A percentile compares a stretch with the other conserved stretches of the same genome.
These are phyloP conservation scores for Boletellus ananas DNA, from an alignment of 768 basidiomycete genomes.

Conservation along the genomic window DNA sequence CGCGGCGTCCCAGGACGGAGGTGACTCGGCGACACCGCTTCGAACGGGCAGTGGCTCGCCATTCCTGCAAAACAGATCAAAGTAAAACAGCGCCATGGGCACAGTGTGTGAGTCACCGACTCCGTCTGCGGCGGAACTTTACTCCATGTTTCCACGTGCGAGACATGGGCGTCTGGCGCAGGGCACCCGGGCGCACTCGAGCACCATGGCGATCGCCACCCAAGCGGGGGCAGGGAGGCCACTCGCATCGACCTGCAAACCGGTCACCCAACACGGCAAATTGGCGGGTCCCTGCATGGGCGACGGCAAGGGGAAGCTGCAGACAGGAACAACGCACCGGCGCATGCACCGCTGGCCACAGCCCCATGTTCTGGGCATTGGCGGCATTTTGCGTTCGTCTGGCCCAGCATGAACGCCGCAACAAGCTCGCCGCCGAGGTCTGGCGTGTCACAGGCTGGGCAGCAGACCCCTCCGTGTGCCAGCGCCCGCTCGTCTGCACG, in stretches of 20 bases:
- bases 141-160: conserved; percentile 2
- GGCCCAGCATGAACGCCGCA: neutral
- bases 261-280: no score
- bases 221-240: neutral
- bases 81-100: conserved; percentile 20
- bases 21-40: conserved; percentile 19
- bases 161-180: neutral
- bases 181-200: neutral
- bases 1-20: conserved; percentile 23
- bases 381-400: conserved; percentile 1
- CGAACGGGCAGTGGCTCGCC: conserved; percentile 17
- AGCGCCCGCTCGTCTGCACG: no score
- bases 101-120: conserved; percentile 2
- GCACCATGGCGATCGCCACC: neutral
- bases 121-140: conserved; percentile 23
- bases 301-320: neutral
- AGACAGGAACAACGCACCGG: neutral
- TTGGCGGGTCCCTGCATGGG: neutral
- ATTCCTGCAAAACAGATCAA: conserved; percentile 25
- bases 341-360: conserved; percentile 16
- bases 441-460: no score
- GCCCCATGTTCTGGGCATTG: conserved; percentile 11
- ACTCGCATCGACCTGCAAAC: neutral
- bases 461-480: no score
- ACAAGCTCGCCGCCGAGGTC: neutral